Evolutionary conservation across 371 early-diverging fungal genomes (phyloP).

Genomic region (Lichtheimia ramosa): DNA sequence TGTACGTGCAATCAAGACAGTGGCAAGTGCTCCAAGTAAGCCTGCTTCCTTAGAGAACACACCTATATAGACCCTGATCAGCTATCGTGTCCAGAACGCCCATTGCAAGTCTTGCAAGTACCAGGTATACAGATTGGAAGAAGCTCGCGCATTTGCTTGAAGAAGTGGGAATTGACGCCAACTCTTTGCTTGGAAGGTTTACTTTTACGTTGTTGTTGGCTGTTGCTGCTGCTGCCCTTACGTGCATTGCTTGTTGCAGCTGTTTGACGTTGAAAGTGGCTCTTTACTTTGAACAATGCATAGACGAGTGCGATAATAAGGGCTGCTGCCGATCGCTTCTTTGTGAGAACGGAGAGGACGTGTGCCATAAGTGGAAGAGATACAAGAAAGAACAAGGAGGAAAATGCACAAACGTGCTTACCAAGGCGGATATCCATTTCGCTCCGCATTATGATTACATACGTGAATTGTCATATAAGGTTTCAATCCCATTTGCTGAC

Average conservation of each 20-base stretch:
- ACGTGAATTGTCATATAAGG: no score
- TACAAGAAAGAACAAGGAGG: not conserved
- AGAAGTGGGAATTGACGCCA: conserved; percentile 69
- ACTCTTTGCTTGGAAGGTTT: conserved; percentile 34
- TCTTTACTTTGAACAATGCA: conserved; percentile 34
- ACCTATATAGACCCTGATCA: conserved; percentile 27
- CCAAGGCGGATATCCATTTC: no score
- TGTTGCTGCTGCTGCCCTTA: conserved; percentile 4
- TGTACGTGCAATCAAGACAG: conserved; percentile 68
- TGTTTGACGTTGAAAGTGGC: conserved; percentile 22
- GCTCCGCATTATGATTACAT: no score
- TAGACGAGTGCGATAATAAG: conserved; percentile 39
- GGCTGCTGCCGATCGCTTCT: conserved; percentile 29
- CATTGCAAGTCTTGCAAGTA: not conserved
- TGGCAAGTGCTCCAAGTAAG: conserved; percentile 62
- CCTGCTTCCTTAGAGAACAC: conserved; percentile 65
- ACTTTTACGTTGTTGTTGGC: conserved; percentile 2
- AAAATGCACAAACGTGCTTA: no score
- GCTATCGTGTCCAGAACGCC: not conserved
- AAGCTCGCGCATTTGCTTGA: conserved; percentile 80
- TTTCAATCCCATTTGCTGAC: no score
- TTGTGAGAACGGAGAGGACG: conserved; percentile 31
- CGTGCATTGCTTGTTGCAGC: conserved; percentile 1
- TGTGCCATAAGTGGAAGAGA: conserved; percentile 26
- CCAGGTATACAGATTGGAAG: conserved; percentile 73